These are phyloP conservation scores for Aspergillus awamori DNA, from an alignment of 2,329 filamentous ascomycete genomes.

Conservation along the genomic window DNA sequence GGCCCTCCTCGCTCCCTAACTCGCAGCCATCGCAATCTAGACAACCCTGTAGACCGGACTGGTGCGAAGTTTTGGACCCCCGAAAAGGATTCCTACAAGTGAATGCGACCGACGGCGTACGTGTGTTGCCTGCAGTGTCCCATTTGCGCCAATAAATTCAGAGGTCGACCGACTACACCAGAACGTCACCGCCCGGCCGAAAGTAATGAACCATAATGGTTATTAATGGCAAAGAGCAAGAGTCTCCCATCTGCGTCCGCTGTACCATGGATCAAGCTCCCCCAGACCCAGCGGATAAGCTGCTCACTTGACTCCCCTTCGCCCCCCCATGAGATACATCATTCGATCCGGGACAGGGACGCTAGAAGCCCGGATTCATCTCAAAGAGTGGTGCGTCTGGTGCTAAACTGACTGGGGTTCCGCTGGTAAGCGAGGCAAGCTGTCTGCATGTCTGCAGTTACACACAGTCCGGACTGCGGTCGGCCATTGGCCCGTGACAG, in stretches of 20 bases:
- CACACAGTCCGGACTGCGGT: conserved; percentile 5
- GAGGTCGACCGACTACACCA: background rate
- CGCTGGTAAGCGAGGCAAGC: conserved; percentile 10
- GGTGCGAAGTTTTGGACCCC: background rate
- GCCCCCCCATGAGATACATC: conserved; percentile 9
- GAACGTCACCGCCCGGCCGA: conserved; percentile 12
- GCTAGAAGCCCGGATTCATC: conserved; percentile 1
- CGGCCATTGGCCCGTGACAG: conserved; percentile 7
- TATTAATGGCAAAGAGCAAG: background rate
- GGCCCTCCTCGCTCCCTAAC: background rate
- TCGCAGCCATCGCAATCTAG: background rate
- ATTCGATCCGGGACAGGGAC: conserved; percentile 4
- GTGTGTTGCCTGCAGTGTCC: conserved; percentile 1
- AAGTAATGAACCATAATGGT: background rate
- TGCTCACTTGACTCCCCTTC: conserved; percentile 17
- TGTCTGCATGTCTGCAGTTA: conserved; percentile 7
- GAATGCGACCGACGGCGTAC: conserved; percentile 1
- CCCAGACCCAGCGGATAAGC: conserved; percentile 11
- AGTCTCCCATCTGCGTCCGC: conserved; percentile 13
- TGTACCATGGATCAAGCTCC: conserved; percentile 23
- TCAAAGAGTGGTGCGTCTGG: background rate
- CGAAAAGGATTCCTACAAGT: background rate
- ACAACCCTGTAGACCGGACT: background rate
- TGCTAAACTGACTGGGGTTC: background rate
- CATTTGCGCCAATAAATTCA: conserved; percentile 3